A percentile compares a stretch with the other conserved stretches of the same genome.
phyloP scores from a whole-genome alignment of 1,284 basidiomycete genomes.

The Calocybe gambosa region DNA sequence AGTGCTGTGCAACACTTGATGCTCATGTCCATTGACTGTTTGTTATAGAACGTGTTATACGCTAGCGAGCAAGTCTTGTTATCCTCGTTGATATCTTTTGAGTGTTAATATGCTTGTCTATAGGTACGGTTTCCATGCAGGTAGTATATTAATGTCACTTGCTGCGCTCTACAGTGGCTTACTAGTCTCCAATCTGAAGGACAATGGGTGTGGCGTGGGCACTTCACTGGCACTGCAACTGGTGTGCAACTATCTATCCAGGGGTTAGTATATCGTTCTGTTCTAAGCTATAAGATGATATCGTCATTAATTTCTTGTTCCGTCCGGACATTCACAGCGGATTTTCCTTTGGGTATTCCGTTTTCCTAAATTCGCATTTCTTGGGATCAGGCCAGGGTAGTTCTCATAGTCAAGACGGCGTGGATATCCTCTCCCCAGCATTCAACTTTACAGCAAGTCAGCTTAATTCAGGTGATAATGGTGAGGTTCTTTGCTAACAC shows the following conservation, averaged over 20 bases:
- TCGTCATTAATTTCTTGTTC: background rate
- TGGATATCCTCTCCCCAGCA: constrained; percentile 25
- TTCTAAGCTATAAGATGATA: background rate
- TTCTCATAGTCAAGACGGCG: constrained; percentile 26
- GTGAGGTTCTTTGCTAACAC: background rate
- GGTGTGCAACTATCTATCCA: constrained; percentile 38
- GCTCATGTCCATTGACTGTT: background rate
- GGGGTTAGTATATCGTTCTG: constrained; percentile 24
- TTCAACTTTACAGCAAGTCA: constrained; percentile 29
- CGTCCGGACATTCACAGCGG: constrained; percentile 23
- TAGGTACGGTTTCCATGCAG: constrained; percentile 35
- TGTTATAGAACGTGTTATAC: constrained; percentile 28
- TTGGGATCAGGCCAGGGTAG: constrained; percentile 38
- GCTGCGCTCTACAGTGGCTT: background rate
- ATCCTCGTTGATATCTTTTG: background rate
- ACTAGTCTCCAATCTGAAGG: constrained; percentile 12
- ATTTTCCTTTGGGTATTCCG: constrained; percentile 39
- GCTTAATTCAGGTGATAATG: constrained; percentile 7
- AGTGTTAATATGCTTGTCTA: background rate
- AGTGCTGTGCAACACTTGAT: background rate
- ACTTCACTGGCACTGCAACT: constrained; percentile 34
- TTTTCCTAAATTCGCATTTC: constrained; percentile 38
- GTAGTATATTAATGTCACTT: constrained; percentile 15
- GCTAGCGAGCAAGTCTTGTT: constrained; percentile 28
- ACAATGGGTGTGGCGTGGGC: constrained; percentile 37